phyloP scores from a whole-genome alignment of 2,329 filamentous ascomycete genomes.

The Penicillium sp. region DNA sequence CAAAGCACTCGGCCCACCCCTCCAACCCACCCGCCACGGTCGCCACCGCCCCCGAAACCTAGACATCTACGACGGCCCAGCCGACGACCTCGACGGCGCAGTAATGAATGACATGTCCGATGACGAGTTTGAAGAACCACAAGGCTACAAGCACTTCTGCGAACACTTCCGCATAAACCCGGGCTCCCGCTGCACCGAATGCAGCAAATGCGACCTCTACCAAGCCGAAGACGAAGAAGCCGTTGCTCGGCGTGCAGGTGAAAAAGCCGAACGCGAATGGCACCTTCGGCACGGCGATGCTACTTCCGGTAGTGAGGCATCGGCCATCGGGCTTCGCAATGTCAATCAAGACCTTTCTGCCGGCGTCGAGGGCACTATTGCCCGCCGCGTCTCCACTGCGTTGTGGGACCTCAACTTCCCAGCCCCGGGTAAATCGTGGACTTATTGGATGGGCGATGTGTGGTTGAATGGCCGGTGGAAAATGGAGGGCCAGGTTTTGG shows the following conservation, averaged over 20 bases:
- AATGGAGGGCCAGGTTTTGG: conserved; percentile 40
- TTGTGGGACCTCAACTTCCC: conserved; percentile 27
- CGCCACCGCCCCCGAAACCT: conserved; percentile 8
- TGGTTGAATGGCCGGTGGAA: conserved; percentile 44
- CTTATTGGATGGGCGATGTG: conserved; percentile 37
- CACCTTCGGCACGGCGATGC: conserved; percentile 58
- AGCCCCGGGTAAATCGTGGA: conserved; percentile 24
- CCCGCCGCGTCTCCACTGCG: conserved; percentile 21
- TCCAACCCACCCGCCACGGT: conserved; percentile 10
- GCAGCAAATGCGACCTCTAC: conserved; percentile 74
- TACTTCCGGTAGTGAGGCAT: conserved; percentile 7
- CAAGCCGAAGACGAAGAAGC: conserved; percentile 70
- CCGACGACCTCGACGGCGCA: conserved; percentile 28
- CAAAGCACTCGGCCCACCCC: conserved; percentile 53
- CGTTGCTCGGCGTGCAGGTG: conserved; percentile 66
- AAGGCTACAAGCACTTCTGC: conserved; percentile 93
- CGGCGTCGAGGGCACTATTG: conserved; percentile 12
- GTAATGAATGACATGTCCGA: conserved; percentile 8
- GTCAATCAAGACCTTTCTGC: conserved; percentile 31
- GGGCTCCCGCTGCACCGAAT: conserved; percentile 72
- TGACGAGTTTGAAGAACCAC: conserved; percentile 45
- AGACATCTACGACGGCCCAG: conserved; percentile 44
- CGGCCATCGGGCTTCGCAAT: conserved; percentile 19
- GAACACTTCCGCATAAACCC: conserved; percentile 87
- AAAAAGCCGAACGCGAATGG: conserved; percentile 71